Evolutionary conservation across 495 filamentous ascomycete species (phyloP), one percentile per base, ranked within the genome.

Genomic region (Tetracladium marchalianum): DNA sequence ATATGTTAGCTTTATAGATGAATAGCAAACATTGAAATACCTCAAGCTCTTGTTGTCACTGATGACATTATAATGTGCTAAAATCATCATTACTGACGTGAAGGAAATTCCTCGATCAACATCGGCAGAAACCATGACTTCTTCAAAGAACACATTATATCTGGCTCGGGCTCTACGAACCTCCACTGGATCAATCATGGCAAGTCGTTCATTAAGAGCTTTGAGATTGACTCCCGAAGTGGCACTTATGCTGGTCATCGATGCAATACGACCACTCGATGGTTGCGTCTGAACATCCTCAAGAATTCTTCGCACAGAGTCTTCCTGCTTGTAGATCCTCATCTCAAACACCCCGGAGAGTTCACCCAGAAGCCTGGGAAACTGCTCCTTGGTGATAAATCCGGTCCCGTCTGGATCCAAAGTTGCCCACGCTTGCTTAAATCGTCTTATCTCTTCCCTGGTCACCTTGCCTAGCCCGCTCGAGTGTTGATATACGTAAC

Each of bases 11-110:
- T 35, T 18, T 46, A 12, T 44, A 31, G 10, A 15, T 32, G 4
- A 18, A 13, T 8, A 27, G 17, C 31, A 16, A n/a, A 15, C 39
- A 35, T 45, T 10, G 9, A 50, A 65, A 56, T 74, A 82, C 81
- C 79, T 78, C 54, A 99, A 64, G 65, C 87, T 92, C 70, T 96
- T 96, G 69, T 80, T 96, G 69, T 99, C 92, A 51, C 80, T 94
- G 59, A 99, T 99, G 58, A 99, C 87, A 50, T 99, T 99, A 72
- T 97, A 92, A 65, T 99, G 93, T 12, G 93, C 90, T 13, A 99
- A 73, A 46, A 94, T 94, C 86, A 99, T 90, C 39, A 99, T 68
- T n/a, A 94, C 84, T 5, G 83, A 78, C 15, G 87, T 94, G 65
- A 99, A 99, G 5, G 84, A 83, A 41, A 99, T 89, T 18, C 92